Evolutionary conservation across 257 asterid genomes (phyloP), one percentile per base, ranked within the genome.

Genomic region (Jaltomata sinuosa): DNA sequence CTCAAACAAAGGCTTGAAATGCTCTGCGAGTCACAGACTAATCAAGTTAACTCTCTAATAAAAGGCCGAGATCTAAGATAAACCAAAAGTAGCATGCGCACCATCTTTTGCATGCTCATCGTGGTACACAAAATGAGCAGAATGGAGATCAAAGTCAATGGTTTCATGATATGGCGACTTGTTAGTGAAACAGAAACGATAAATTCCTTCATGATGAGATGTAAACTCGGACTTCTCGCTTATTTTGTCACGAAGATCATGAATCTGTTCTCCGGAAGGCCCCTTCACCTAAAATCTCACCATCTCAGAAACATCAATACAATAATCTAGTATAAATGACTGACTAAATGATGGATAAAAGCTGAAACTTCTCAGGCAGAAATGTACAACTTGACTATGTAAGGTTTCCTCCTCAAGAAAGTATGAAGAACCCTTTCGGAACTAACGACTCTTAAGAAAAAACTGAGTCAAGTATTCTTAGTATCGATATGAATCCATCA

Each of bases 101-200:
- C 99, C 98, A 83, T 94, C 99, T 92, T 96, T 94, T 84, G 99
- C 99, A 89, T 96, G 99, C 89, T 94, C 94, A 14, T 94, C 98
- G 3, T 92, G 94, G 90, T 85, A 94, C 31, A 89, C 52, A 90
- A 90, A 94, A 87, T 96, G 97, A 50, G 93, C 94, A 67, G 97
- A 91, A 81, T 91, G 97, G 45, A 96, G 92, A 84, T 96, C 99
- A 81, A 96, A 96, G 91, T 96, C 99, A 19, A 96, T 47, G 54
- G 98, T 93, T 85, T 93, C 98, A 82, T 93, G 98, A 86, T 96
- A 96, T 2, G 99, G 99, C 38, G 99, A 96, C 89, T 94, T 94
- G 84, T 94, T 96, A 71, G 97, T 91, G 91, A 96, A 96, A 88
- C 99, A 96, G 88, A 96, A 96, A 21, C 90, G 91, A 79, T 96